Percentiles rank a stretch among this genome's conserved stretches.
Conservation (phyloP, 805 yeast species). For the Pachysolen tannophilus region DNA sequence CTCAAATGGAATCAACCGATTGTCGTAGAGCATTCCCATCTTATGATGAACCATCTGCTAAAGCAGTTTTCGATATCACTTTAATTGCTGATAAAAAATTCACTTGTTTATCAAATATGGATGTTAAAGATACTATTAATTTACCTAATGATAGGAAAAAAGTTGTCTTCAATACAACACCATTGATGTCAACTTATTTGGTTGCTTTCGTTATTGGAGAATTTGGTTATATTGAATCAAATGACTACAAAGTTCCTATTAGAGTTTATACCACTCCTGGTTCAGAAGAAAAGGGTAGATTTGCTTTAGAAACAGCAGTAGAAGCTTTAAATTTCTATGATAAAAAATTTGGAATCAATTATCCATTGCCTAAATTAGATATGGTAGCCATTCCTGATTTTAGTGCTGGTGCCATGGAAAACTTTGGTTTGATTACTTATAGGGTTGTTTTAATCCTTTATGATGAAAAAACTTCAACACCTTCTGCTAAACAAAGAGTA, state of each 20-base stretch:
- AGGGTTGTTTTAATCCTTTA: constrained; percentile 68
- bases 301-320: constrained; percentile 69
- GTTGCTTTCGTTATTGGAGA: constrained; percentile 82
- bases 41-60: constrained; percentile 76
- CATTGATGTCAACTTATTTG: constrained; percentile 77
- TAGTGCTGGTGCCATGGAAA: constrained; percentile 87
- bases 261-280: constrained; percentile 80
- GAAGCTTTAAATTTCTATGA: constrained; percentile 70
- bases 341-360: constrained; percentile 62
- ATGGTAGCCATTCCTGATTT: constrained; percentile 80
- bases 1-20: constrained; percentile 84
- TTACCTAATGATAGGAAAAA: constrained; percentile 40
- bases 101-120: constrained; percentile 66
- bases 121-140: constrained; percentile 41
- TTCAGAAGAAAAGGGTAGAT: constrained; percentile 58
- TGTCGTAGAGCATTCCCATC: constrained; percentile 85
- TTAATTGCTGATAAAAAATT: constrained; percentile 47
- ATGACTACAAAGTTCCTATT: constrained; percentile 60
- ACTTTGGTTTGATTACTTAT: constrained; percentile 75
- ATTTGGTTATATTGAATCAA: constrained; percentile 57
- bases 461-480: constrained; percentile 63
- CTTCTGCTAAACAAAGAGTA: constrained; percentile 60
- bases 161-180: constrained; percentile 66
- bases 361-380: constrained; percentile 76
- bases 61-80: constrained; percentile 62